Base-by-base conservation (phyloP, 192 early-diverging fungal genomes). In the Haplosporangium gracile region DNA sequence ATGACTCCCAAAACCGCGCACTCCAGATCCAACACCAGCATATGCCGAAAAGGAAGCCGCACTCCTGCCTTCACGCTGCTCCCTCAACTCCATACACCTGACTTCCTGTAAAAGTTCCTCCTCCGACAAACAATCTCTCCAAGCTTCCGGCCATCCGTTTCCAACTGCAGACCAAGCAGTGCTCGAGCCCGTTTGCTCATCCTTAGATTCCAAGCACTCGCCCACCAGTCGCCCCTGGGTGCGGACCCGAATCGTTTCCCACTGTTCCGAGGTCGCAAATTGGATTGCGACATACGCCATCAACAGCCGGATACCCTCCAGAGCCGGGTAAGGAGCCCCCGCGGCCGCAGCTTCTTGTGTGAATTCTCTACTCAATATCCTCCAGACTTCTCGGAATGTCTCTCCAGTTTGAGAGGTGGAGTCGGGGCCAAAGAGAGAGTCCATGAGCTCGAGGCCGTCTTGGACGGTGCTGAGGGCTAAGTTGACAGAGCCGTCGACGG, bases 211-310 rank as follows among this genome's bases (percentile, higher is more conserved):
- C 18, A 75, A 81, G 29, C 77, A 89, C 34, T 79, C 81, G 13
- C 74, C 81, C 43, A 78, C 75, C 42, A 84, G 38, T 0, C 74
- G 55, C 26, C 82, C 80, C 34, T 77, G 79, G 18, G 79, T 79
- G 24, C 70, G 51, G 18, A 75, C 79, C 6, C 84, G 75, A 32
- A 77, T 81, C 9, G 57, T 78, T 36, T 90, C 86, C 89, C 86
- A 88, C 2, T 53, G 55, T 13, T 86, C 73, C 13, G 68, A 77
- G 0, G 89, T 91, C 26, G 88, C 81, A 65, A 82, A 82, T 79
- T 91, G 89, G 26, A 91, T 74, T 9, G 85, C 83, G 7, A 88
- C 73, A 82, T 88, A 91, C 9, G 89, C 90, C 70, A 89, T 88
- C 72, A 91, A 73, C 10, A 88, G 51, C 6, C 88, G 88, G 47